Evolutionary conservation across 306 rosid genomes (phyloP).

Genomic region (Ormosia emarginata): DNA sequence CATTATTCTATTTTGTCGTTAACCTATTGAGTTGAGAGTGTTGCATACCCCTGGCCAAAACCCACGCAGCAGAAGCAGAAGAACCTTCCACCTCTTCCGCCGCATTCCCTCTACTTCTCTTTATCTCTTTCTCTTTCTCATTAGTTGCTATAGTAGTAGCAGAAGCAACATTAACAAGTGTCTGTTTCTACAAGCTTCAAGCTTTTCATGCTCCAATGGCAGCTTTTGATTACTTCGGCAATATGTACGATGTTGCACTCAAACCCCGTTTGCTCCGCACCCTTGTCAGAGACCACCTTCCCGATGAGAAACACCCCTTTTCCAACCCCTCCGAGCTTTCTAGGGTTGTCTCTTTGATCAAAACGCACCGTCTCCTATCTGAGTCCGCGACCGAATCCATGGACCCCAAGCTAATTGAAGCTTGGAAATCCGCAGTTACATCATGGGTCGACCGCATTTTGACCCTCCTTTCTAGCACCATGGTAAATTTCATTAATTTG

Average conservation of each 20-base stretch:
- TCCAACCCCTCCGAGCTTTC: conserved; percentile 43
- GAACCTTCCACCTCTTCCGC: background rate
- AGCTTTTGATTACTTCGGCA: conserved; percentile 47
- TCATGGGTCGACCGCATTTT: conserved; percentile 66
- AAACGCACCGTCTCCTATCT: conserved; percentile 57
- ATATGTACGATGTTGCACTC: conserved; percentile 67
- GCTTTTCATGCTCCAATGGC: conserved; percentile 36
- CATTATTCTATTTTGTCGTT: background rate
- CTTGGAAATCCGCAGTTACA: conserved; percentile 68
- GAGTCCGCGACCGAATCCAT: conserved; percentile 36
- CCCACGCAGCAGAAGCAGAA: background rate
- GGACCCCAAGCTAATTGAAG: conserved; percentile 33
- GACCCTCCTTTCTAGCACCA: conserved; percentile 37
- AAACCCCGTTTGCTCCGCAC: conserved; percentile 67
- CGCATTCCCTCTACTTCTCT: background rate
- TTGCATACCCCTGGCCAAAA: too few species aligned
- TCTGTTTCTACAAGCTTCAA: too few species aligned
- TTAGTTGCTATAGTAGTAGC: too few species aligned
- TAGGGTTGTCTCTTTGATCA: conserved; percentile 43
- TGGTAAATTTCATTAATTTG: conserved; percentile 41
- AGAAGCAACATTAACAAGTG: background rate
- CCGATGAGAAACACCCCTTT: conserved; percentile 40
- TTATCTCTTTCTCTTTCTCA: background rate
- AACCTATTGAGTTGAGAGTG: too few species aligned
- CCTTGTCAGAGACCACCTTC: conserved; percentile 52